Percentiles rank a stretch among this genome's conserved stretches.
Evolutionary conservation across 495 filamentous ascomycete genomes (phyloP).

Genomic region (Penicillium lividum): DNA sequence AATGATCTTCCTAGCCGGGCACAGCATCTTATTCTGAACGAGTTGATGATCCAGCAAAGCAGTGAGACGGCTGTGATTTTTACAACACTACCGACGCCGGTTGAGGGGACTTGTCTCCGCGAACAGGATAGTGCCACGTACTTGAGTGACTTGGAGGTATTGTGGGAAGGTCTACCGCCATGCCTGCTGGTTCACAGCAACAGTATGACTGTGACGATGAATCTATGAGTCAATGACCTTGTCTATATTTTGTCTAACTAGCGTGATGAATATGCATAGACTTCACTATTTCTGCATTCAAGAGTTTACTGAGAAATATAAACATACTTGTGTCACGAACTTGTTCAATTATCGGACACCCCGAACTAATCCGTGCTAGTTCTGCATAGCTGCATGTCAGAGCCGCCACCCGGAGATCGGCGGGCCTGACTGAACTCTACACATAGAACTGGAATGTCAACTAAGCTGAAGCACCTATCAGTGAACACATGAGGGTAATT

Average conservation of each 20-base stretch:
- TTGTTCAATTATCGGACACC: too few species aligned
- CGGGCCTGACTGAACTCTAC: constrained; percentile 12
- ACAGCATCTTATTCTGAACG: constrained; percentile 83
- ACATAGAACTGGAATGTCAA: neutral
- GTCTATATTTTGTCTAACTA: constrained; percentile 8
- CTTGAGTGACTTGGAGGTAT: constrained; percentile 73
- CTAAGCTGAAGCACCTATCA: neutral
- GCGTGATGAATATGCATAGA: neutral
- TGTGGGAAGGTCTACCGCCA: constrained; percentile 68
- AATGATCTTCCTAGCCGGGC: constrained; percentile 82
- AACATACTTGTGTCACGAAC: neutral
- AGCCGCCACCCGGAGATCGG: constrained; percentile 17
- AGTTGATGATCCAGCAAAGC: constrained; percentile 72
- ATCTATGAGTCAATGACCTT: constrained; percentile 50
- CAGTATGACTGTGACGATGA: constrained; percentile 89
- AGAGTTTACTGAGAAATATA: neutral
- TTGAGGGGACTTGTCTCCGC: constrained; percentile 70
- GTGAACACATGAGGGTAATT: neutral
- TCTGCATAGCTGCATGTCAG: constrained; percentile 15
- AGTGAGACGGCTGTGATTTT: constrained; percentile 77
- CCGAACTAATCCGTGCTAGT: neutral
- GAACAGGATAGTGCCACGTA: constrained; percentile 70
- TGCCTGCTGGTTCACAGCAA: constrained; percentile 82
- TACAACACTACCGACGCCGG: constrained; percentile 75
- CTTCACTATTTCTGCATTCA: neutral